These are phyloP conservation scores for Macadamia integrifolia DNA, from an alignment of 164 flowering plant genomes.

Conservation along the genomic window DNA sequence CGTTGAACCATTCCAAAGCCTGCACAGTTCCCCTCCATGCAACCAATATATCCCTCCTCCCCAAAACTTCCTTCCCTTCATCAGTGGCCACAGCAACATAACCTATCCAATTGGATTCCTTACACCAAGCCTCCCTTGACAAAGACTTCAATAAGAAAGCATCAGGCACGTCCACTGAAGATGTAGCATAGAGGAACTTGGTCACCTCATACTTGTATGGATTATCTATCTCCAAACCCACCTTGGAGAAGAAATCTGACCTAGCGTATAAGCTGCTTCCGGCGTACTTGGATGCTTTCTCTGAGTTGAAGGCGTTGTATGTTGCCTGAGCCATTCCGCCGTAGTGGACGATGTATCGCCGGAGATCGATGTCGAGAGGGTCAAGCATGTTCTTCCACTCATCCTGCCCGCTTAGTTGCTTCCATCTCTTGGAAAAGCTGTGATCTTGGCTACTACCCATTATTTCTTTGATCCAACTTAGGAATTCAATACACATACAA, in stretches of 20 bases:
- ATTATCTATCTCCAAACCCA: constrained; percentile 12
- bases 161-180: constrained; percentile 25
- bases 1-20: constrained; percentile 36
- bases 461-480: neutral
- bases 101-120: constrained; percentile 51
- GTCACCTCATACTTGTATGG: constrained; percentile 27
- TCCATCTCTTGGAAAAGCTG: constrained; percentile 36
- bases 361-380: constrained; percentile 54
- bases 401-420: constrained; percentile 36
- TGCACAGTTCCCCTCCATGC: constrained; percentile 42
- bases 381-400: constrained; percentile 51
- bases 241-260: constrained; percentile 21
- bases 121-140: constrained; percentile 38
- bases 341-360: constrained; percentile 42
- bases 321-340: constrained; percentile 39
- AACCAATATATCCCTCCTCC: constrained; percentile 44
- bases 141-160: constrained; percentile 31
- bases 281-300: constrained; percentile 28
- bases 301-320: constrained; percentile 36
- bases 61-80: constrained; percentile 32
- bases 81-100: constrained; percentile 57
- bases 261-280: constrained; percentile 36
- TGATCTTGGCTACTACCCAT: neutral
- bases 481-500: too few relatives aligned
- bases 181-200: constrained; percentile 43